phyloP scores from a whole-genome alignment of 495 filamentous ascomycete genomes.

The Annulohypoxylon maeteangense region DNA sequence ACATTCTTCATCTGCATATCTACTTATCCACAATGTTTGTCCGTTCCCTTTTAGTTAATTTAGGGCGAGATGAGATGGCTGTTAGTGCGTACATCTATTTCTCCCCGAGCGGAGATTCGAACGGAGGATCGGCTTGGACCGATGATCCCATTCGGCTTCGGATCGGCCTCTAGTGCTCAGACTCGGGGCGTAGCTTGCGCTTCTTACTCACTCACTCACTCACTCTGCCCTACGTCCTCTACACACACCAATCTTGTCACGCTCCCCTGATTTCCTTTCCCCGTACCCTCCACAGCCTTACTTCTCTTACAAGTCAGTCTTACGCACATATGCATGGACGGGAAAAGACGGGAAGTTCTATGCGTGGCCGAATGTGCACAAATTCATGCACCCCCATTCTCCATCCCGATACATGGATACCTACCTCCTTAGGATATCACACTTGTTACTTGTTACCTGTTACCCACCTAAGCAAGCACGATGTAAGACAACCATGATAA shows the following conservation, averaged over 20 bases:
- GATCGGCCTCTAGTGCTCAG: neutral
- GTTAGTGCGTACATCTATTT: constrained; percentile 4
- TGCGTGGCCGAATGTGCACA: neutral
- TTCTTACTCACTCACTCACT: neutral
- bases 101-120: constrained; percentile 33
- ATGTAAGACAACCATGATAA: neutral
- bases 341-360: constrained; percentile 19
- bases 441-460: too few relatives aligned
- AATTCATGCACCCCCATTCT: neutral
- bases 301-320: constrained; percentile 3
- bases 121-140: neutral
- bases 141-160: constrained; percentile 10
- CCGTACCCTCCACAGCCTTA: constrained; percentile 1
- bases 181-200: neutral
- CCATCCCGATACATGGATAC: neutral
- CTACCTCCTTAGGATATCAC: neutral
- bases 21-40: neutral
- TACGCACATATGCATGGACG: constrained; percentile 29
- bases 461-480: neutral
- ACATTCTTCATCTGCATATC: constrained; percentile 3
- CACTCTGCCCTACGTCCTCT: neutral
- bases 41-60: neutral
- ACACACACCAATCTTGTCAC: neutral
- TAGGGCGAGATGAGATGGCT: too few relatives aligned
- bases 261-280: neutral